These are phyloP conservation scores for Nemania serpens DNA, from an alignment of 2,329 filamentous ascomycete genomes.

Conservation along the genomic window DNA sequence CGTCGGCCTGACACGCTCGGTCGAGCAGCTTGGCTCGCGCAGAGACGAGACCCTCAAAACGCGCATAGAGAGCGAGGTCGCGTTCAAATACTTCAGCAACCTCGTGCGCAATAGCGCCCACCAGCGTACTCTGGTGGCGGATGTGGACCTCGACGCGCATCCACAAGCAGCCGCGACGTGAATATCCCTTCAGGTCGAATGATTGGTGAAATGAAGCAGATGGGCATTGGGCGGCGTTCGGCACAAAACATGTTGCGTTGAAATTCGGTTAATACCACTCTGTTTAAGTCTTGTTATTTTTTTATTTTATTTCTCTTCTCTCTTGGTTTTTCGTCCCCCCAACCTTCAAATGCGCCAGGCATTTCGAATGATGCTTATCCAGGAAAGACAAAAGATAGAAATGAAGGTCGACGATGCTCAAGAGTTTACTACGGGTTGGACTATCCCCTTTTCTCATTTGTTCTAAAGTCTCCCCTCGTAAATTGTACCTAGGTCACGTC, in stretches of 20 bases:
- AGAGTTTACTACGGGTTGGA: no score
- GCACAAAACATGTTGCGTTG: conserved; percentile 13
- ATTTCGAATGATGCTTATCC: no score
- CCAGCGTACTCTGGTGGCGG: conserved; percentile 55
- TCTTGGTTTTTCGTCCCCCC: neutral
- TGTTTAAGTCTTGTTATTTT: conserved; percentile 4
- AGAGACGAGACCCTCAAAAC: conserved; percentile 84
- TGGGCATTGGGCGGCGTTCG: conserved; percentile 25
- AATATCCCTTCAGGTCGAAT: conserved; percentile 11
- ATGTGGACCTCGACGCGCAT: conserved; percentile 60
- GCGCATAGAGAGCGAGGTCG: conserved; percentile 81
- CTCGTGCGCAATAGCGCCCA: conserved; percentile 69
- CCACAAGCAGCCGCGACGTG: conserved; percentile 41
- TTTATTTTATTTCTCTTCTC: neutral
- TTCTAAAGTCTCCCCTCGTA: no score
- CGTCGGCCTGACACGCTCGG: conserved; percentile 78
- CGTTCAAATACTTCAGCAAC: conserved; percentile 87
- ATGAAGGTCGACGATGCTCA: no score
- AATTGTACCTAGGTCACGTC: no score
- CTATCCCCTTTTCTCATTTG: no score
- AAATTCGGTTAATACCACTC: conserved; percentile 26
- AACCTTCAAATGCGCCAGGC: no score
- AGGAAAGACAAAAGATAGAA: conserved; percentile 12
- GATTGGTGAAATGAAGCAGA: conserved; percentile 18
- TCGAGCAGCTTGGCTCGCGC: conserved; percentile 79